Percentiles rank a stretch among this genome's conserved stretches.
phyloP scores from a whole-genome alignment of 352 stramenopile species.

The Pythium oligandrum region DNA sequence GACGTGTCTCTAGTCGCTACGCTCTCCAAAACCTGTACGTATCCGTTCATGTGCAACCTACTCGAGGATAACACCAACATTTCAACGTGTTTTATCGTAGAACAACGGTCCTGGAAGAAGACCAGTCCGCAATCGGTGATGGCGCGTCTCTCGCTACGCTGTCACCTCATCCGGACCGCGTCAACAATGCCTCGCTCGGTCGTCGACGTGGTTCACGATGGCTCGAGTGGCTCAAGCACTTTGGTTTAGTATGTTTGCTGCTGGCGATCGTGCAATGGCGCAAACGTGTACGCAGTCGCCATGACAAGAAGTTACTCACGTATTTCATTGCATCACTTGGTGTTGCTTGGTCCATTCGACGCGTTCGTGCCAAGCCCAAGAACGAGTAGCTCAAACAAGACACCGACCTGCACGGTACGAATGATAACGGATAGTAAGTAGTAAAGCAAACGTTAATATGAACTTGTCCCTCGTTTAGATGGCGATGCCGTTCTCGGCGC shows the following conservation, averaged over 20 bases:
- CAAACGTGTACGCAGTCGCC: conserved; percentile 33
- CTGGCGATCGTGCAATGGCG: conserved; percentile 46
- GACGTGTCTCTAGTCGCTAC: conserved; percentile 47
- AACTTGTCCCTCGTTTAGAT: conserved; percentile 28
- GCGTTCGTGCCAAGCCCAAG: conserved; percentile 33
- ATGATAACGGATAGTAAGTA: too few species aligned
- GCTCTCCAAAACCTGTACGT: conserved; percentile 54
- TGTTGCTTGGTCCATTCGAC: conserved; percentile 49
- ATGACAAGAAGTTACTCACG: conserved; percentile 52
- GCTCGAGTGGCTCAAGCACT: conserved; percentile 19
- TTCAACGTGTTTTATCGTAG: conserved; percentile 16
- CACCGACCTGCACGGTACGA: too few species aligned
- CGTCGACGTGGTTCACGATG: conserved; percentile 10
- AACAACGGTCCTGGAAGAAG: conserved; percentile 66
- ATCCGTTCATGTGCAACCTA: not conserved
- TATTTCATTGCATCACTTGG: conserved; percentile 64
- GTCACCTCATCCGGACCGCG: conserved; percentile 10
- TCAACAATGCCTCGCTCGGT: conserved; percentile 5
- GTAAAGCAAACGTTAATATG: too few species aligned
- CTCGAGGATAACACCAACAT: not conserved
- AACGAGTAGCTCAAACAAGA: conserved; percentile 6
- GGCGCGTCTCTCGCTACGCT: conserved; percentile 7
- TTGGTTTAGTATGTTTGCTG: conserved; percentile 27
- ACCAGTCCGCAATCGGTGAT: conserved; percentile 23
- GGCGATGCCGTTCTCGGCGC: conserved; percentile 84